phyloP scores from a whole-genome alignment of 164 flowering plant species.

The grape (Vitis vinifera) region ASM3070453v1 NC_081805.1:4314501-4315000 shows the following conservation, averaged over 20 bases:
- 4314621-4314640: neutral
- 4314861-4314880: constrained; percentile 28
- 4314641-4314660: constrained; percentile 11
- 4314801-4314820: constrained; percentile 23
- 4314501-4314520: no score
- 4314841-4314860: constrained; percentile 35
- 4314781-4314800: neutral
- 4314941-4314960: constrained; percentile 40
- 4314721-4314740: neutral
- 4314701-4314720: neutral
- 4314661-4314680: constrained; percentile 1
- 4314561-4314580: constrained; percentile 25
- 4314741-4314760: neutral
- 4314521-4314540: no score
- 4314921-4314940: constrained; percentile 77
- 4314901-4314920: constrained; percentile 61
- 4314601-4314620: constrained; percentile 2
- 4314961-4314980: constrained; percentile 5
- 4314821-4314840: constrained; percentile 36
- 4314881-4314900: constrained; percentile 72
- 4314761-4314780: no score
- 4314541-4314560: neutral
- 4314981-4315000: constrained; percentile 26
- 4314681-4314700: neutral
- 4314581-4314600: constrained; percentile 37